A percentile compares a stretch with the other conserved stretches of the same genome.
Conservation (phyloP, 2,329 filamentous ascomycete species). For the Exutisphaerella laricina region DNA sequence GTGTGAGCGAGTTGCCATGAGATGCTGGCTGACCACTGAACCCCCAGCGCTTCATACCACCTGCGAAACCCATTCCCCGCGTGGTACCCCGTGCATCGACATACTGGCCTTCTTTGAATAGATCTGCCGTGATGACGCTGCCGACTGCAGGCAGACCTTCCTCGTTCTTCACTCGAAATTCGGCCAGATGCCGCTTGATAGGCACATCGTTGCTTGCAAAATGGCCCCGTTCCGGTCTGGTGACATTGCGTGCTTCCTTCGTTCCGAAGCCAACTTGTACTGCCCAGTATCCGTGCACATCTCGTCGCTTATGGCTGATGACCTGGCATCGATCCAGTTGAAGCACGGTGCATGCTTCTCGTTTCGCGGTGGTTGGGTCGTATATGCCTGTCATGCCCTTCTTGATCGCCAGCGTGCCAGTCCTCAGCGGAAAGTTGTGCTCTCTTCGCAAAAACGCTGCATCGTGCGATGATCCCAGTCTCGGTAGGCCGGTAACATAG, state of each 20-base stretch:
- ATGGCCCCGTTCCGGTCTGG: conserved; percentile 79
- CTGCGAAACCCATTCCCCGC: conserved; percentile 87
- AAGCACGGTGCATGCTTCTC: conserved; percentile 83
- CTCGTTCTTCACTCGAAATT: conserved; percentile 77
- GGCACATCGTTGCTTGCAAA: conserved; percentile 75
- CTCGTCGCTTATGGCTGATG: conserved; percentile 74
- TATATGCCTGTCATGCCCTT: conserved; percentile 95
- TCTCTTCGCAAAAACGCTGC: conserved; percentile 57
- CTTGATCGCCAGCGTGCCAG: conserved; percentile 80
- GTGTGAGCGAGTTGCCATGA: conserved; percentile 92
- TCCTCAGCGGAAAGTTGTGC: conserved; percentile 58
- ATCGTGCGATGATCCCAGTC: conserved; percentile 51
- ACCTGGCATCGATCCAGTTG: conserved; percentile 92
- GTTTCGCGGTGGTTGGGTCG: conserved; percentile 65
- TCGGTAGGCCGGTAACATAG: conserved; percentile 46
- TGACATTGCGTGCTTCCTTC: conserved; percentile 68
- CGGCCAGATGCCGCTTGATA: conserved; percentile 75
- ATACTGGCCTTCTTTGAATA: conserved; percentile 86
- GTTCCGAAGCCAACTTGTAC: conserved; percentile 81
- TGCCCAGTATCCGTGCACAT: conserved; percentile 83
- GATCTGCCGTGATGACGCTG: conserved; percentile 70
- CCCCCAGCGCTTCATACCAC: conserved; percentile 96
- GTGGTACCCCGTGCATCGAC: conserved; percentile 77
- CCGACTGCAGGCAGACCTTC: conserved; percentile 72
- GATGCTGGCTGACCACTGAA: conserved; percentile 83